Percentiles rank a stretch among this genome's conserved stretches.
phyloP scores from a whole-genome alignment of 495 filamentous ascomycete species.

The Podospora anserina region DNA sequence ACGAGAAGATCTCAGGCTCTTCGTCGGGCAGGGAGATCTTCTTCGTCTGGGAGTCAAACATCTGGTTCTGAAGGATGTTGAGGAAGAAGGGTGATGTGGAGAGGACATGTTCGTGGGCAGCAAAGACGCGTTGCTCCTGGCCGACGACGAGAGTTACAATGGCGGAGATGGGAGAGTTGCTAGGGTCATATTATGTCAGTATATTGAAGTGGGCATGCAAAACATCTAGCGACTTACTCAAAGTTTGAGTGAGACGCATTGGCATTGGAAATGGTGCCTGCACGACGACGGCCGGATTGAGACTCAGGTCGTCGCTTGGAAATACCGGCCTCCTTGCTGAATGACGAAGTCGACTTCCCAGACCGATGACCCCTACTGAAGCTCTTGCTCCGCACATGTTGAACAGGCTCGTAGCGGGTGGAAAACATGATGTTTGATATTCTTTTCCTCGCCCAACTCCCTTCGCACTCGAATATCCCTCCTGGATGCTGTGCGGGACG shows the following conservation, averaged over 20 bases:
- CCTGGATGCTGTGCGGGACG: background rate
- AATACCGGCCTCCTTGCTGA: constrained; percentile 45
- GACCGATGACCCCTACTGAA: constrained; percentile 41
- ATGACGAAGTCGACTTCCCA: constrained; percentile 44
- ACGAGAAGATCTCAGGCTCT: constrained; percentile 85
- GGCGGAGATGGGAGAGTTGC: constrained; percentile 57
- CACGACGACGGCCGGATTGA: constrained; percentile 30
- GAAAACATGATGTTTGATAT: constrained; percentile 40
- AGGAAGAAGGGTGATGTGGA: constrained; percentile 73
- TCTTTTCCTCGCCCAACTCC: background rate
- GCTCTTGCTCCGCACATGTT: constrained; percentile 35
- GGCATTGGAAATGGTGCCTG: constrained; percentile 36
- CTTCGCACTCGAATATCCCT: background rate
- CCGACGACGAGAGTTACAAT: constrained; percentile 81
- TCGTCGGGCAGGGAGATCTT: constrained; percentile 78
- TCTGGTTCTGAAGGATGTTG: constrained; percentile 56
- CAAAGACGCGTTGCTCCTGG: constrained; percentile 76
- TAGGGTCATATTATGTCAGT: constrained; percentile 31
- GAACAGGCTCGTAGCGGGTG: constrained; percentile 39
- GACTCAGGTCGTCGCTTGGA: constrained; percentile 45
- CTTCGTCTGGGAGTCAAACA: constrained; percentile 62
- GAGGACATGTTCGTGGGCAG: constrained; percentile 84
- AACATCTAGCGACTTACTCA: constrained; percentile 28
- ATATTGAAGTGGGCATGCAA: background rate
- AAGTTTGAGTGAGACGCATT: constrained; percentile 28